phyloP scores from a whole-genome alignment of 2,329 filamentous ascomycete species.

The Anisogramma anomala region DNA sequence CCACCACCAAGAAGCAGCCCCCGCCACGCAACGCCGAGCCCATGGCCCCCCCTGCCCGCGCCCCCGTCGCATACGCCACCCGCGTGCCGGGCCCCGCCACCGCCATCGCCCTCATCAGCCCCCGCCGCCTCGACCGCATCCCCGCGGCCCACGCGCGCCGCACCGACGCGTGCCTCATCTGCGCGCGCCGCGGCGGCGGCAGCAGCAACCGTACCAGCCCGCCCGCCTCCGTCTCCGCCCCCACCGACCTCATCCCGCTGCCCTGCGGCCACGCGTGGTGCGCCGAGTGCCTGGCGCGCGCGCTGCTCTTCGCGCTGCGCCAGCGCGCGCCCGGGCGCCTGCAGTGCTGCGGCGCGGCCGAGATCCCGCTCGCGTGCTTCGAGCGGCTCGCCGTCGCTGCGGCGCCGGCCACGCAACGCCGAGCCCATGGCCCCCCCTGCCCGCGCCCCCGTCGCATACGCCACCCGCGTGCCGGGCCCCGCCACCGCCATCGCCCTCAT shows the following conservation, averaged over 20 bases:
- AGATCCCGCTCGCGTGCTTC: background rate
- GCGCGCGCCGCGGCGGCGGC: too few relatives aligned
- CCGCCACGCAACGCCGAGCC: slow-evolving; percentile 1
- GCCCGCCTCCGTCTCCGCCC: too few relatives aligned
- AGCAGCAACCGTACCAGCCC: too few relatives aligned
- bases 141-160: background rate
- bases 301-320: slow-evolving; percentile 2
- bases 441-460: slow-evolving; percentile 2
- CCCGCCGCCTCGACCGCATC: background rate
- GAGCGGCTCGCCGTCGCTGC: background rate
- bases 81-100: background rate
- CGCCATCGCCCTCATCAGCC: slow-evolving; percentile 3
- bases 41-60: background rate
- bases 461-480: background rate
- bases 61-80: slow-evolving; percentile 2
- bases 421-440: background rate
- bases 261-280: slow-evolving; percentile 6
- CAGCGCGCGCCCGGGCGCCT: slow-evolving; percentile 2
- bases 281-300: slow-evolving; percentile 1
- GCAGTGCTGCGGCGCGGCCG: background rate
- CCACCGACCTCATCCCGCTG: background rate
- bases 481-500: slow-evolving; percentile 4
- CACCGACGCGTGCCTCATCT: background rate
- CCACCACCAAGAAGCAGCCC: background rate
- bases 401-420: background rate